These are phyloP conservation scores for Alternaria sp. DNA, from an alignment of 2,329 filamentous ascomycete genomes.

Conservation along the genomic window DNA sequence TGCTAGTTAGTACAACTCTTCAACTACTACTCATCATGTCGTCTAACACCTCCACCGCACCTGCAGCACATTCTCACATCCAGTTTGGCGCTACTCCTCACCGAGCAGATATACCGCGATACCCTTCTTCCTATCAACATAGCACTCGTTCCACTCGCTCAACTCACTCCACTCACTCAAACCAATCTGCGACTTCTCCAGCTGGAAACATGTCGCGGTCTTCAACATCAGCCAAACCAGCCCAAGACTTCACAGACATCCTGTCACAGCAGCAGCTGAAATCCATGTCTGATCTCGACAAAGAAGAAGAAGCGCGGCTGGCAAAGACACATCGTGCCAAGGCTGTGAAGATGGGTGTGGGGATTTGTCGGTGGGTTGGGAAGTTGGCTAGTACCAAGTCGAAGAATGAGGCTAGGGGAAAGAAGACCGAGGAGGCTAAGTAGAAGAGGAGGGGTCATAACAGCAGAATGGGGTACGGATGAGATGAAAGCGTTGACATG, in stretches of 20 bases:
- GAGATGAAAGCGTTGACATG: no score
- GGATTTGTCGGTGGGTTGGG: neutral
- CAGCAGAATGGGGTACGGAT: no score
- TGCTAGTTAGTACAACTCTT: no score
- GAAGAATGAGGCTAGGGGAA: neutral
- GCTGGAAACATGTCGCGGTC: neutral
- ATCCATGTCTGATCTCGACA: conserved; percentile 13
- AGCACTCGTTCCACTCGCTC: neutral
- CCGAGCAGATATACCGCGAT: neutral
- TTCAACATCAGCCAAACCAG: neutral
- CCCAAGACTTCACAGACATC: neutral
- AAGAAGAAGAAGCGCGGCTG: conserved; percentile 8
- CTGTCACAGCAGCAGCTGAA: conserved; percentile 7
- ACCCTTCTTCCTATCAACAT: neutral
- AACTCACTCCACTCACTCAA: neutral
- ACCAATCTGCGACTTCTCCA: neutral
- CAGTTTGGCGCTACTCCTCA: neutral
- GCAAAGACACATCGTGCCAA: neutral
- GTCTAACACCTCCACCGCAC: no score
- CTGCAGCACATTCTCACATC: neutral
- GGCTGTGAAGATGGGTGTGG: neutral
- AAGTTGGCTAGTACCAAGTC: neutral
- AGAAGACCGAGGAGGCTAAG: neutral
- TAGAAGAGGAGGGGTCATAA: no score
- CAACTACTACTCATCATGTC: no score